Percentiles rank a stretch among this genome's conserved stretches.
phyloP scores from a whole-genome alignment of 345 rosid genomes.

The Dimocarpus longan region DNA sequence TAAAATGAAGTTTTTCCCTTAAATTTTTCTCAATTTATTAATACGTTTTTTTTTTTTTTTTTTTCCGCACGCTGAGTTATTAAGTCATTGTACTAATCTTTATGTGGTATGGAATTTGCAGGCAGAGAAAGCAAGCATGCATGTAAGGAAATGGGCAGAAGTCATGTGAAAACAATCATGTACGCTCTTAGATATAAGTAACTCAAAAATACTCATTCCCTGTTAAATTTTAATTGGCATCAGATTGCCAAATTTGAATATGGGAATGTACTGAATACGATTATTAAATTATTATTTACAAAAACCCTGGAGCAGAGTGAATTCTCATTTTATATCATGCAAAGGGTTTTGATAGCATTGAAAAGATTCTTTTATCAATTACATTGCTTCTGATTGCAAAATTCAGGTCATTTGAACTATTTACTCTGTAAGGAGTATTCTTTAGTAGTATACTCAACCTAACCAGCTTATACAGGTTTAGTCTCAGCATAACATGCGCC shows the following conservation, averaged over 20 bases:
- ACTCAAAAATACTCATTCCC: not conserved
- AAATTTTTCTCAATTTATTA: too few species aligned
- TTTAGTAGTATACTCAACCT: not conserved
- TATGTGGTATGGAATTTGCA: constrained; percentile 25
- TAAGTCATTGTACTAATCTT: not conserved
- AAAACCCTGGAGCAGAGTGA: too few species aligned
- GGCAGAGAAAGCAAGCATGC: constrained; percentile 69
- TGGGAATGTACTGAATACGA: not conserved
- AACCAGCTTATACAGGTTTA: not conserved
- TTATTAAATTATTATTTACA: not conserved
- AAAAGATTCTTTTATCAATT: too few species aligned
- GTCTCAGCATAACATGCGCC: too few species aligned
- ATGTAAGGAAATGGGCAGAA: constrained; percentile 62
- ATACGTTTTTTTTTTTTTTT: not conserved
- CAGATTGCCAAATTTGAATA: not conserved
- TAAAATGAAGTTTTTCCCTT: too few species aligned
- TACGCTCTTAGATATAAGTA: not conserved
- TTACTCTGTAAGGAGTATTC: not conserved
- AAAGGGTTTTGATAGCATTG: too few species aligned
- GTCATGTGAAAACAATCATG: not conserved
- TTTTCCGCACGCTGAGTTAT: not conserved
- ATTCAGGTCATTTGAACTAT: too few species aligned
- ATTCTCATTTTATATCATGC: too few species aligned
- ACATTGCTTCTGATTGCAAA: too few species aligned
- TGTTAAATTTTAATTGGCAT: not conserved